Conservation (phyloP, 768 basidiomycete species). For the Phlegmacium glaucopus region DNA sequence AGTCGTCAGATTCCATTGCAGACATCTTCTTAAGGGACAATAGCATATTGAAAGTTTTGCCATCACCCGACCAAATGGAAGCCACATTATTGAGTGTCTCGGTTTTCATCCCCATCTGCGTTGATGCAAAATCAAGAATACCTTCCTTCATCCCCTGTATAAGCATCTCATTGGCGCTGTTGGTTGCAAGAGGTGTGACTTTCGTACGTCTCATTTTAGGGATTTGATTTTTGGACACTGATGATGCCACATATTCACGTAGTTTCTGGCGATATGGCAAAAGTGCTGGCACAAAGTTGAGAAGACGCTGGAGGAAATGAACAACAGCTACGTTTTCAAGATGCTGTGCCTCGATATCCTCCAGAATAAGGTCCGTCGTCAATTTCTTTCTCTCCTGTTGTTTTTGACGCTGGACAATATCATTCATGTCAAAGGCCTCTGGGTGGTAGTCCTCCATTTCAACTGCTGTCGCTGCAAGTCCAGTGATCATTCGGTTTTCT, state of each 20-base stretch:
- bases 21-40: constrained; percentile 8
- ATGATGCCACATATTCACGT: constrained; percentile 2
- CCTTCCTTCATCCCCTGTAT: constrained; percentile 16
- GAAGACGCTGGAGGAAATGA: constrained; percentile 11
- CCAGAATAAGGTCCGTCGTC: constrained; percentile 10
- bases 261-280: constrained; percentile 6
- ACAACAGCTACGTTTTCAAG: constrained; percentile 9
- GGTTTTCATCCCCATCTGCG: constrained; percentile 12
- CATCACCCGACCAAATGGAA: constrained; percentile 12
- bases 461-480: constrained; percentile 16
- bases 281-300: constrained; percentile 11
- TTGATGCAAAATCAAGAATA: constrained; percentile 12
- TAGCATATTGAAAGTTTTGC: constrained; percentile 17
- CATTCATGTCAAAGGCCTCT: constrained; percentile 14
- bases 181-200: constrained; percentile 14
- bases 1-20: constrained; percentile 9
- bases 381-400: constrained; percentile 11
- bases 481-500: constrained; percentile 17
- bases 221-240: constrained; percentile 9
- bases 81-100: constrained; percentile 9
- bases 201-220: constrained; percentile 5
- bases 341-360: constrained; percentile 13
- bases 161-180: constrained; percentile 15
- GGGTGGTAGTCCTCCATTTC: constrained; percentile 15
- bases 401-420: constrained; percentile 7